Percentiles rank a stretch among this genome's conserved stretches.
Evolutionary conservation across 1,284 basidiomycete genomes (phyloP).

Genomic region (Leucoagaricus sp.): DNA sequence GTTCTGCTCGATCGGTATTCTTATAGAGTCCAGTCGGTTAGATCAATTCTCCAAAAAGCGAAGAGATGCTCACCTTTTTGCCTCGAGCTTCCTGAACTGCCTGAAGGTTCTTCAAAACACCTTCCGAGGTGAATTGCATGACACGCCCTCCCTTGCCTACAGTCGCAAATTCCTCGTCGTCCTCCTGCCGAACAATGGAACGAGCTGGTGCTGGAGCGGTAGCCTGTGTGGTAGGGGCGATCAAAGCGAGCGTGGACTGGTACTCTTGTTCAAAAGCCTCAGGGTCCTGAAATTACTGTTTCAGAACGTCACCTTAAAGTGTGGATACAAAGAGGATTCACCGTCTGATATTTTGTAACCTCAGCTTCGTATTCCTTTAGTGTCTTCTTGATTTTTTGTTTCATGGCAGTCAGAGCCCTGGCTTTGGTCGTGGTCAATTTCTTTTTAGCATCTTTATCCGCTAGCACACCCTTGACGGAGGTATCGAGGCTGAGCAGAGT

Average conservation of each 20-base stretch:
- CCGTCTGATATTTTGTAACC: slow-evolving; percentile 79
- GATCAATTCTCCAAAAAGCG: neutral
- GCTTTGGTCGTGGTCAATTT: slow-evolving; percentile 97
- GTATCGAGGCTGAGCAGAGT: slow-evolving; percentile 79
- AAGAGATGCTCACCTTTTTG: slow-evolving; percentile 71
- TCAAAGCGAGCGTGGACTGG: slow-evolving; percentile 51
- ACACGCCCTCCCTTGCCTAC: slow-evolving; percentile 91
- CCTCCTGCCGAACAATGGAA: slow-evolving; percentile 38
- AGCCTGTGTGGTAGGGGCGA: slow-evolving; percentile 24
- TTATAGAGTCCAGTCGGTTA: slow-evolving; percentile 33
- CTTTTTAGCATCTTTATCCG: slow-evolving; percentile 91
- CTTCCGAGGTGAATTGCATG: slow-evolving; percentile 84
- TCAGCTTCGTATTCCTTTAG: slow-evolving; percentile 88
- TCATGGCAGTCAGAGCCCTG: slow-evolving; percentile 94
- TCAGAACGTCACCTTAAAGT: neutral
- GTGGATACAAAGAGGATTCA: slow-evolving; percentile 36
- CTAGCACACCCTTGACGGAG: slow-evolving; percentile 72
- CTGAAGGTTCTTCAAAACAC: slow-evolving; percentile 92
- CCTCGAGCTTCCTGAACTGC: slow-evolving; percentile 94
- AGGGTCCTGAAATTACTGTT: slow-evolving; percentile 63
- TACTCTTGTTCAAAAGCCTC: slow-evolving; percentile 87
- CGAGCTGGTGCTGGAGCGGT: slow-evolving; percentile 17
- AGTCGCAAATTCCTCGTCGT: slow-evolving; percentile 83
- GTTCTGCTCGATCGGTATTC: slow-evolving; percentile 97
- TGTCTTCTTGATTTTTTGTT: slow-evolving; percentile 95